Percentiles rank a stretch among this genome's conserved stretches.
Evolutionary conservation across 2,329 filamentous ascomycete species (phyloP).

Genomic region (Ophiognomonia clavigignenti-juglandacearum): DNA sequence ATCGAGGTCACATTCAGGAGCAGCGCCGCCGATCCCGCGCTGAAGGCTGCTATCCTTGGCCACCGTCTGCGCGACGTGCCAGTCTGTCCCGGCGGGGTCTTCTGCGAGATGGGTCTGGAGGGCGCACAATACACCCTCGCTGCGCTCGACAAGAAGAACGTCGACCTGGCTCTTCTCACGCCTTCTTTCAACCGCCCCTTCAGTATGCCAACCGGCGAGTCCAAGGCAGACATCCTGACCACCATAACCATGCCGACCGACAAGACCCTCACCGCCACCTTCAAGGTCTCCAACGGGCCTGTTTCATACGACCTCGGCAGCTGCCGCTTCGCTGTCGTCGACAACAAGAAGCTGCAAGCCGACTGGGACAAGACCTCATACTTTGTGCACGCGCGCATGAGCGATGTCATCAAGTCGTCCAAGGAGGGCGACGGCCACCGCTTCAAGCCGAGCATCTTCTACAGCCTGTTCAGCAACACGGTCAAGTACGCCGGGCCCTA

Average conservation of each 20-base stretch:
- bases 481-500: constrained; percentile 19
- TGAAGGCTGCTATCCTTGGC: constrained; percentile 8
- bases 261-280: constrained; percentile 3
- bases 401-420: constrained; percentile 3
- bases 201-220: constrained; percentile 8
- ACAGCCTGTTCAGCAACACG: constrained; percentile 20
- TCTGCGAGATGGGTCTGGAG: constrained; percentile 11
- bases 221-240: constrained; percentile 9
- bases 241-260: constrained; percentile 9
- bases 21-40: constrained; percentile 5
- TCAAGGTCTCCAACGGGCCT: constrained; percentile 11
- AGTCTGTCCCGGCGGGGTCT: constrained; percentile 11
- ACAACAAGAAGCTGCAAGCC: constrained; percentile 6
- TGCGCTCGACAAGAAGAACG: constrained; percentile 7
- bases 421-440: constrained; percentile 14
- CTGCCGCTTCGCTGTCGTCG: constrained; percentile 6
- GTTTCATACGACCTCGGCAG: constrained; percentile 11
- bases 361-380: constrained; percentile 12
- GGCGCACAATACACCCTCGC: constrained; percentile 10
- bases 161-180: constrained; percentile 4
- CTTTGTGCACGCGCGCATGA: constrained; percentile 12
- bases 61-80: constrained; percentile 12
- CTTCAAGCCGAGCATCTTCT: constrained; percentile 18
- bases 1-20: constrained; percentile 10
- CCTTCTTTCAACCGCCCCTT: constrained; percentile 11